Conservation (phyloP, 2,329 filamentous ascomycete genomes). For the Chaetothyriales sp. region DNA sequence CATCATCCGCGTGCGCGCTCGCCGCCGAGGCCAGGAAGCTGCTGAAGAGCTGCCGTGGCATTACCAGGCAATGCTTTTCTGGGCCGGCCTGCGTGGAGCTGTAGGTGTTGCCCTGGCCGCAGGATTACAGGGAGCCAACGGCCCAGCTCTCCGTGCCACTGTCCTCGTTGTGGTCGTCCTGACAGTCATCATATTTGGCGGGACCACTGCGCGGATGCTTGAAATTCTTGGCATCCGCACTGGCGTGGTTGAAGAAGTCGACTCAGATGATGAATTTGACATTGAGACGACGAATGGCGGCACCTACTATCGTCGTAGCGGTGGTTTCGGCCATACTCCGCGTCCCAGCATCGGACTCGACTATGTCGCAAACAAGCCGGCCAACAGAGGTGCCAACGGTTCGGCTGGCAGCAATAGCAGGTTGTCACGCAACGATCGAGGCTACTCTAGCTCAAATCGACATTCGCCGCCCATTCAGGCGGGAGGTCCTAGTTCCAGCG, state of each 20-base stretch:
- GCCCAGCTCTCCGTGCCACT: slow-evolving; percentile 71
- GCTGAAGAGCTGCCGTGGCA: slow-evolving; percentile 82
- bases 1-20: slow-evolving; percentile 74
- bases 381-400: slow-evolving; percentile 20
- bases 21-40: slow-evolving; percentile 57
- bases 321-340: slow-evolving; percentile 60
- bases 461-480: slow-evolving; percentile 31
- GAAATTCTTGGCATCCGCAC: slow-evolving; percentile 95
- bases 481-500: slow-evolving; percentile 5
- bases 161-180: slow-evolving; percentile 95
- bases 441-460: slow-evolving; percentile 45
- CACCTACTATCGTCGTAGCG: slow-evolving; percentile 63
- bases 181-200: slow-evolving; percentile 96
- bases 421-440: slow-evolving; percentile 16
- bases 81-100: slow-evolving; percentile 87
- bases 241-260: slow-evolving; percentile 89
- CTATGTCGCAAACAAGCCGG: slow-evolving; percentile 29
- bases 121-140: slow-evolving; percentile 67
- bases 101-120: slow-evolving; percentile 91
- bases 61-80: slow-evolving; percentile 99
- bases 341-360: slow-evolving; percentile 43
- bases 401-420: slow-evolving; percentile 4
- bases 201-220: slow-evolving; percentile 91
- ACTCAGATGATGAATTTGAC: slow-evolving; percentile 97
- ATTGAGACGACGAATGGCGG: slow-evolving; percentile 63